Evolutionary conservation across 352 stramenopile species (phyloP).

Genomic region (Pythium monospermum): DNA sequence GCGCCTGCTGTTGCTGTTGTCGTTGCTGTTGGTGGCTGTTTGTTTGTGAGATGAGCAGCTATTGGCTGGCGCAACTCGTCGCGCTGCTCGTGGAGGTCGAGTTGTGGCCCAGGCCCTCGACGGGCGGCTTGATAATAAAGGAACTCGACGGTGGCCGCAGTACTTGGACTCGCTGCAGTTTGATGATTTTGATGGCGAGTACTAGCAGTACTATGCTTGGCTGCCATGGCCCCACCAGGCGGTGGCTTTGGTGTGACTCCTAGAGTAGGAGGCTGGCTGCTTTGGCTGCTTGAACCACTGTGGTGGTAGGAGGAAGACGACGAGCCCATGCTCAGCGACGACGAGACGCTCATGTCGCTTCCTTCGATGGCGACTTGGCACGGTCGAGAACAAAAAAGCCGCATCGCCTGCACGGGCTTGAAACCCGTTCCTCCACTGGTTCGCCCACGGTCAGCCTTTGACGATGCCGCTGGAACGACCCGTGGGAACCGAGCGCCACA

Average conservation of each 20-base stretch:
- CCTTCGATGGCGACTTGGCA: slow-evolving; percentile 19
- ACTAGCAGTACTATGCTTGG: no score
- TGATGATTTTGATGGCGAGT: slow-evolving; percentile 1
- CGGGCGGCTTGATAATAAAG: no score
- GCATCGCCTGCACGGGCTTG: background rate
- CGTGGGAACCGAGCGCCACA: slow-evolving; percentile 52
- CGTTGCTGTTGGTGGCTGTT: no score
- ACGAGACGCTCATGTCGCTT: slow-evolving; percentile 19
- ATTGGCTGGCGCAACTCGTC: no score
- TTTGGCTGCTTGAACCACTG: background rate
- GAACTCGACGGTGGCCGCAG: no score
- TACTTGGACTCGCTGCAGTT: no score
- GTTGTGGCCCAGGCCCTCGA: no score
- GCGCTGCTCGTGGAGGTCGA: no score
- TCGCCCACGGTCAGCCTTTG: background rate
- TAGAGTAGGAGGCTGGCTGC: background rate
- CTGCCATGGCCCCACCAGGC: background rate
- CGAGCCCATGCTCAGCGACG: slow-evolving; percentile 15
- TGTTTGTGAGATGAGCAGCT: no score
- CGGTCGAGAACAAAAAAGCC: slow-evolving; percentile 12
- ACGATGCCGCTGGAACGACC: background rate
- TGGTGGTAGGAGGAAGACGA: background rate
- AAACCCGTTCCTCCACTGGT: no score
- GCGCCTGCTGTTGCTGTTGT: background rate
- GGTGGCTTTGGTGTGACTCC: background rate